Percentiles rank a stretch among this genome's conserved stretches.
Conservation (phyloP, 495 filamentous ascomycete genomes). For the Penicillium robsamsonii region DNA sequence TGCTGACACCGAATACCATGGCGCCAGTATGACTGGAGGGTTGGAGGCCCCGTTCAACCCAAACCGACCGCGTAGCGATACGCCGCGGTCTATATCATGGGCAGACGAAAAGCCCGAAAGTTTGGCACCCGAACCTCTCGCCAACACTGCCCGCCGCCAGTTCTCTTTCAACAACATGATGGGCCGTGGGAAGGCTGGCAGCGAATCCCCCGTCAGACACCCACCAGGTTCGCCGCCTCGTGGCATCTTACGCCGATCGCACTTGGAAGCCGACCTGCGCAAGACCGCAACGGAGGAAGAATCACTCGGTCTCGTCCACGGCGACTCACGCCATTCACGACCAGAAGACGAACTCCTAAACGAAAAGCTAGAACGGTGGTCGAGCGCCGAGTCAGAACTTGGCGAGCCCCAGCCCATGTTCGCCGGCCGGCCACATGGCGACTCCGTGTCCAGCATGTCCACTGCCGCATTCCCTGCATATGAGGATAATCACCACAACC, state of each 20-base stretch:
- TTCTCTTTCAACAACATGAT: constrained; percentile 92
- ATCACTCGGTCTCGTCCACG: constrained; percentile 78
- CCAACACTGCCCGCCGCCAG: constrained; percentile 59
- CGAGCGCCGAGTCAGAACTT: constrained; percentile 28
- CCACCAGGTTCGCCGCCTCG: constrained; percentile 26
- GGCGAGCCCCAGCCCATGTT: constrained; percentile 23
- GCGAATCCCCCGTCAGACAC: constrained; percentile 33
- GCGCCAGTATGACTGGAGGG: constrained; percentile 11
- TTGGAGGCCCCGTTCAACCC: constrained; percentile 20
- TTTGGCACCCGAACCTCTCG: constrained; percentile 21
- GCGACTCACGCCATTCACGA: constrained; percentile 47
- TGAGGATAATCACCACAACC: constrained; percentile 31
- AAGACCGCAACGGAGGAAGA: constrained; percentile 82
- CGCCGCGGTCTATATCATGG: constrained; percentile 36
- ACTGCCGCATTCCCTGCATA: constrained; percentile 36
- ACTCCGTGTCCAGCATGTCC: constrained; percentile 34
- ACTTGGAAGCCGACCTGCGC: constrained; percentile 29
- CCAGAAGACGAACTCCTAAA: constrained; percentile 28
- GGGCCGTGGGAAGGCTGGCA: constrained; percentile 40
- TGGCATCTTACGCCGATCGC: constrained; percentile 47
- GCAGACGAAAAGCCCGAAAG: constrained; percentile 30
- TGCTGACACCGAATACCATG: constrained; percentile 41
- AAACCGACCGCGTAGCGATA: constrained; percentile 32
- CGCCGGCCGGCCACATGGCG: constrained; percentile 22
- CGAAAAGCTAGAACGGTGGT: constrained; percentile 36